Percentiles rank a stretch among this genome's conserved stretches.
phyloP scores from a whole-genome alignment of 768 basidiomycete species.

The Pulveroboletus ravenelii region DNA sequence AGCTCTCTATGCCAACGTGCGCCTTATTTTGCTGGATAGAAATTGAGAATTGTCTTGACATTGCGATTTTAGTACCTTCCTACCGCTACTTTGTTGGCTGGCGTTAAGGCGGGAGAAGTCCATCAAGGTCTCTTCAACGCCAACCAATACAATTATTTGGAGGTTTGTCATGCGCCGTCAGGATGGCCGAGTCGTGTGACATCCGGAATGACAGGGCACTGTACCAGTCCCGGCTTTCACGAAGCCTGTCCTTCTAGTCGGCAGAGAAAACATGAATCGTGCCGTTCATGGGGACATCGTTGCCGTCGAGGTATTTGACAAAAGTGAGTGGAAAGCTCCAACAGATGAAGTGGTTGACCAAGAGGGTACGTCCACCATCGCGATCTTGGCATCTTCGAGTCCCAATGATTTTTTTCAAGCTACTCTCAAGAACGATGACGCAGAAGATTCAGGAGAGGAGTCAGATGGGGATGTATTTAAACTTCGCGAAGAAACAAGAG shows the following conservation, averaged over 20 bases:
- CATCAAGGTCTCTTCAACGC: slow-evolving; percentile 95
- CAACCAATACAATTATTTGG: slow-evolving; percentile 93
- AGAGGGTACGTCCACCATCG: slow-evolving; percentile 52
- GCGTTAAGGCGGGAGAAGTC: slow-evolving; percentile 77
- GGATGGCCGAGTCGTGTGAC: background rate
- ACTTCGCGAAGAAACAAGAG: slow-evolving; percentile 43
- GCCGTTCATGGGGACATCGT: slow-evolving; percentile 93
- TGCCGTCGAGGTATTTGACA: slow-evolving; percentile 80
- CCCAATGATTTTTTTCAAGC: slow-evolving; percentile 38
- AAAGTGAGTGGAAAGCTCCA: slow-evolving; percentile 89
- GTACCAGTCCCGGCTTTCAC: slow-evolving; percentile 69
- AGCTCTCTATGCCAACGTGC: slow-evolving; percentile 72
- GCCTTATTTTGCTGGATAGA: slow-evolving; percentile 9
- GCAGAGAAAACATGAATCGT: slow-evolving; percentile 92
- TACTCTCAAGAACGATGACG: slow-evolving; percentile 82
- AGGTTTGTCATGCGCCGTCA: slow-evolving; percentile 42
- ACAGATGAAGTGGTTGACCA: slow-evolving; percentile 92
- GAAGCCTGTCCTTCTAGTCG: slow-evolving; percentile 80
- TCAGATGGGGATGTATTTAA: slow-evolving; percentile 37
- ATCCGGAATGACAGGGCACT: slow-evolving; percentile 51
- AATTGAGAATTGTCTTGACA: background rate
- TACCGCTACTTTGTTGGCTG: slow-evolving; percentile 64
- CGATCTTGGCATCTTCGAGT: background rate
- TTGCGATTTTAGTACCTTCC: slow-evolving; percentile 64
- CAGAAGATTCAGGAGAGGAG: slow-evolving; percentile 67